Evolutionary conservation across 352 stramenopile genomes (phyloP), one percentile per base, ranked within the genome.

Genomic region (Peronosclerospora sorghi): DNA sequence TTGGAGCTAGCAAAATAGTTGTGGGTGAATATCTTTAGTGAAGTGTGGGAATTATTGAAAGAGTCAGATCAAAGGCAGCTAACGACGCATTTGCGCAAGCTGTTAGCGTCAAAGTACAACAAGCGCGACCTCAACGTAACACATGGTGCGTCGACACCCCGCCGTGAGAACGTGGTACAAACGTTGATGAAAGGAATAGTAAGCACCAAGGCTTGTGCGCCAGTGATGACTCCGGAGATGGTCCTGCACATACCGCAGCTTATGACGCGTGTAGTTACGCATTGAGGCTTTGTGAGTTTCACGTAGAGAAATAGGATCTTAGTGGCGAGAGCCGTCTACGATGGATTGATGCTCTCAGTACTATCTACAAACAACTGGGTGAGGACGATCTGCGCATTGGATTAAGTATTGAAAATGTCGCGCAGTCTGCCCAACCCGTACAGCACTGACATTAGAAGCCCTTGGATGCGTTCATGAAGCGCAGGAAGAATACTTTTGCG

Each of bases 61-160:
- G 32, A 57, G n/a, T 45, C 49, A 4, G 71, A 86, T 8, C 74
- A 89, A 53, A 48, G 51, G 1, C 67, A 83, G 10, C 51, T 83
- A 30, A 68, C 73, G 7, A 43, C 68, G 7, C 75, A 76, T 47
- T 41, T 94, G 20, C 54, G 81, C 37, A 89, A 84, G 48, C 70
- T 86, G 32, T 45, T 95, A 8, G 81, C 83, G 34, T 88, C 76
- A 24, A 88, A 88, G 48, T 94, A 90, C 61, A 87, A 92, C 51
- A 86, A 88, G 32, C 77, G 81, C 14, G 78, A 95, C 37, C 53
- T 95, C 0, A 79, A 85, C 28, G 61, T 91, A 15, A 79, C 80
- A 27, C 49, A 87, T 1, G 59, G 56, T 9, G 51, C 50, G 9
- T 62, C 60, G 2, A 56, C 47, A 23, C 68, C 71, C 21, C 59